phyloP scores from a whole-genome alignment of 164 flowering plant species.

The Echeveria elegans region DNA sequence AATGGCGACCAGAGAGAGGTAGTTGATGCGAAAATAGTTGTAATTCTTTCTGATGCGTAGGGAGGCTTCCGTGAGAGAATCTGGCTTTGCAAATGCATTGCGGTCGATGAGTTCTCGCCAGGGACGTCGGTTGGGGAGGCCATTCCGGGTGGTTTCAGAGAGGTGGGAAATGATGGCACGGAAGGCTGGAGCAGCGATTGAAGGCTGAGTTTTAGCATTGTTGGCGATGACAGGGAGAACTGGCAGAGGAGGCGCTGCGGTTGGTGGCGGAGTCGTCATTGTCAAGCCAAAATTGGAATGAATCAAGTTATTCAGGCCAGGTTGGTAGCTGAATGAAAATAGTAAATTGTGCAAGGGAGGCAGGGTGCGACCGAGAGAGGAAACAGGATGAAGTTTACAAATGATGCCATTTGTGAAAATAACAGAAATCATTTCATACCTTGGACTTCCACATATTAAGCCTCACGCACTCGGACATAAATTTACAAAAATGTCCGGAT shows the following conservation, averaged over 20 bases:
- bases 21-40: neutral
- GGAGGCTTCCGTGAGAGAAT: slow-evolving; percentile 12
- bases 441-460: neutral
- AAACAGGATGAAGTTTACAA: neutral
- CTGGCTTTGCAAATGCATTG: slow-evolving; percentile 52
- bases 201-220: slow-evolving; percentile 18
- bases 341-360: neutral
- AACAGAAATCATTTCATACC: neutral
- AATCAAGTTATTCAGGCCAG: neutral
- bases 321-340: neutral
- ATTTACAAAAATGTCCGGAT: too few species aligned
- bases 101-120: slow-evolving; percentile 78
- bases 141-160: slow-evolving; percentile 36
- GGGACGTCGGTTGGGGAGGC: slow-evolving; percentile 59
- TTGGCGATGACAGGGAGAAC: slow-evolving; percentile 35
- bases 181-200: slow-evolving; percentile 53
- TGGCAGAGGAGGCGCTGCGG: slow-evolving; percentile 29
- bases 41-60: neutral
- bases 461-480: too few species aligned
- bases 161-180: slow-evolving; percentile 50
- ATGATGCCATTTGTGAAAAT: neutral
- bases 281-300: neutral
- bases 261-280: neutral
- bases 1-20: neutral
- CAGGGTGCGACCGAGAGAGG: neutral